Base-by-base conservation (phyloP, 768 basidiomycete genomes). In the Rhodotorula toruloides region DNA sequence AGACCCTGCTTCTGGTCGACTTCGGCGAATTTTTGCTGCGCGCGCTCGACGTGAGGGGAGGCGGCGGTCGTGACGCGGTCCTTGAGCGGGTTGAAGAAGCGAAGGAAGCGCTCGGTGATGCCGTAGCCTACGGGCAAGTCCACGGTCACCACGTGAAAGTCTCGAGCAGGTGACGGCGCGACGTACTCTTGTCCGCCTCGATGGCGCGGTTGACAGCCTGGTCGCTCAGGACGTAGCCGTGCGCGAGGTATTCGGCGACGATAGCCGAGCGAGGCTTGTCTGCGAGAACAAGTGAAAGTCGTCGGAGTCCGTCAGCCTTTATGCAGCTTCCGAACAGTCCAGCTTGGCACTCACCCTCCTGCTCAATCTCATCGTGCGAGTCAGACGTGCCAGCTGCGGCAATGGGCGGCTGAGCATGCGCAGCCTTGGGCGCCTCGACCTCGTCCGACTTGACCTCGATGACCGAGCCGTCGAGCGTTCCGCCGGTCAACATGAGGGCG, bases 201-300 rank as follows among this genome's bases (percentile, higher is more conserved):
- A 81, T 80, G 22, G 80, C 79, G 61, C 76, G 75, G 72, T 87
- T 81, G 52, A 98, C 81, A 72, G 92, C 83, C 54, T 81, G 75
- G 75, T 98, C 93, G 25, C 86, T 85, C 34, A 98, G 82, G 56
- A 75, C 74, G 79, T 98, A 97, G 3, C 94, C 96, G 74, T 84
- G 85, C 3, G 94, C 91, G 50, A 99, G 84, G 77, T 93, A 91
- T 77, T 97, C 94, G 36, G 94, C 93, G 34, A 89, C 88, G 74
- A 96, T 90, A 85, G 75, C 67, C 63, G 67, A 60, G 29, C 54
- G 65, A 1, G 94, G 94, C 80, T 99, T 99, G 78, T 94, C 91
- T 44, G 86, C 83, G 22, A 29, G 34, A 21, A 11, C 37, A 22
- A 21, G 11, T 21, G 58, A 22, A 17, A 27, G 36, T 25, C 12